Evolutionary conservation across 208 protist species (phyloP).

Genomic region (Angomonas ambiguus): DNA sequence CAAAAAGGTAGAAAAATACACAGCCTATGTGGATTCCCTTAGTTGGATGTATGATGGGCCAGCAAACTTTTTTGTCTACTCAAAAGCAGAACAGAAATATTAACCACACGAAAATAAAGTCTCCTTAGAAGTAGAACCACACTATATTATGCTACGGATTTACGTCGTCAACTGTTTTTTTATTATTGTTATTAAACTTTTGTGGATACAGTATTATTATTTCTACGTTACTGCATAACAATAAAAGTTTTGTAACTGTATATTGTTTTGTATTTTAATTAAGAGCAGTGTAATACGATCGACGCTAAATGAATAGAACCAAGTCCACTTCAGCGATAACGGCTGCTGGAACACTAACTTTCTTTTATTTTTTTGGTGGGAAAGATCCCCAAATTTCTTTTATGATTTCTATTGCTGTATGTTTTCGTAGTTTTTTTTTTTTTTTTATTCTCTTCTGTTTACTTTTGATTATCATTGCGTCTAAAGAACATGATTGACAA

Average conservation of each 20-base stretch:
- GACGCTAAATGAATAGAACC: no score
- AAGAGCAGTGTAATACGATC: no score
- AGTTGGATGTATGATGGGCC: slow-evolving; percentile 15
- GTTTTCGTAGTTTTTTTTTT: background rate
- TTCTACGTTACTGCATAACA: no score
- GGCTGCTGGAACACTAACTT: no score
- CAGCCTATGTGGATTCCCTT: background rate
- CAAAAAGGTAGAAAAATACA: slow-evolving; percentile 11
- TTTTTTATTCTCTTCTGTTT: slow-evolving; percentile 19
- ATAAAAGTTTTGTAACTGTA: no score
- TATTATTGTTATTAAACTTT: no score
- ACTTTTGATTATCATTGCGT: slow-evolving; percentile 10
- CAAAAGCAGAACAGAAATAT: background rate
- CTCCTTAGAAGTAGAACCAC: background rate
- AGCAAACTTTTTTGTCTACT: slow-evolving; percentile 3
- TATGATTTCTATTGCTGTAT: slow-evolving; percentile 2
- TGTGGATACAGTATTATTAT: no score
- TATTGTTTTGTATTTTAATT: no score
- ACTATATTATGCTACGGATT: no score
- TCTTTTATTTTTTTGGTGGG: no score
- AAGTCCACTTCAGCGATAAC: no score
- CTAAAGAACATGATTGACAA: slow-evolving; percentile 6
- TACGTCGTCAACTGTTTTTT: no score
- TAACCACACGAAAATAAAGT: background rate
- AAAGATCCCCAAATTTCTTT: background rate